Evolutionary conservation across 805 yeast species (phyloP).

Genomic region (Suhomyces sp.): DNA sequence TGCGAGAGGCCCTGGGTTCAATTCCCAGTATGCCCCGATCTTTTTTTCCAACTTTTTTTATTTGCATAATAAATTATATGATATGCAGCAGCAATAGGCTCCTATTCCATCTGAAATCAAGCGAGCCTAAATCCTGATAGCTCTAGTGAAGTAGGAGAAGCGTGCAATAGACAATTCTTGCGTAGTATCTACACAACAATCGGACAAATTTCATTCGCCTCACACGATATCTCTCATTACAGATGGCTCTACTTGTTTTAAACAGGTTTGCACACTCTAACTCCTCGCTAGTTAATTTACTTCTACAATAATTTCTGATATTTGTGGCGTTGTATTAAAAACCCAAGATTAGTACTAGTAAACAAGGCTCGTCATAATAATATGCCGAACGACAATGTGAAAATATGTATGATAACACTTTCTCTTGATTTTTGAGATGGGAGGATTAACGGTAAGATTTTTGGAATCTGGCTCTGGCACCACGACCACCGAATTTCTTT

Average conservation of each 20-base stretch:
- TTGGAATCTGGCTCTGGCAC: slow-evolving; percentile 99
- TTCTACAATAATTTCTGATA: slow-evolving; percentile 2
- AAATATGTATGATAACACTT: slow-evolving; percentile 15
- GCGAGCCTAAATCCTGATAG: background rate
- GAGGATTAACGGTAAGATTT: slow-evolving; percentile 93
- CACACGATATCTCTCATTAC: too few relatives aligned
- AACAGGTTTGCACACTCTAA: background rate
- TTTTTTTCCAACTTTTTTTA: slow-evolving; percentile 3
- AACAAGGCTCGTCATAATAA: slow-evolving; percentile 7
- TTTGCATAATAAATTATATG: background rate
- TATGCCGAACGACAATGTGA: slow-evolving; percentile 9
- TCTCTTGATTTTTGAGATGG: slow-evolving; percentile 6
- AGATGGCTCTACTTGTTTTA: background rate
- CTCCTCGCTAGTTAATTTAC: background rate
- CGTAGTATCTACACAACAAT: background rate
- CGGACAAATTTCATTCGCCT: background rate
- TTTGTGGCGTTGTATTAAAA: slow-evolving; percentile 8
- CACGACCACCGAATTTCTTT: slow-evolving; percentile 99
- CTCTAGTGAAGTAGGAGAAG: background rate
- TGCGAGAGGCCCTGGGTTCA: slow-evolving; percentile 66
- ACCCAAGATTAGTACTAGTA: slow-evolving; percentile 9
- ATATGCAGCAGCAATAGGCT: background rate
- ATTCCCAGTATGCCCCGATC: slow-evolving; percentile 49
- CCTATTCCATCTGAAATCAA: background rate
- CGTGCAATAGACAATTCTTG: background rate